Base-by-base conservation (phyloP, 495 filamentous ascomycete species). In the Lichenothelia convexa region DNA sequence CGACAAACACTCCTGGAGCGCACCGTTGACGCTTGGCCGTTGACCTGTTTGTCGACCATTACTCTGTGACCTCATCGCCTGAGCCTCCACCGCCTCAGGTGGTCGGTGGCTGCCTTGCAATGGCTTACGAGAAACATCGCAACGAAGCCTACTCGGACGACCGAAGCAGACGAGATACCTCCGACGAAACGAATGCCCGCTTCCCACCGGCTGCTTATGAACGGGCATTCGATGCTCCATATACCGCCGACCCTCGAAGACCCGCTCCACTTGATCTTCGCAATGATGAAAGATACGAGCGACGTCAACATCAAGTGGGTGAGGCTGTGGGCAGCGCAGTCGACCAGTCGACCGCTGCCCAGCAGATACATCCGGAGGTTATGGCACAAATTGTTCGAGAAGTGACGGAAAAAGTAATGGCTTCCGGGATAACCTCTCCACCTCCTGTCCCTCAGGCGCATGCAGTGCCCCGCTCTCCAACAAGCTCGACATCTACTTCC, bases 321-420 rank as follows among this genome's bases (percentile, higher is more conserved):
- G 50, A 58, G 38, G 53, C 56, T n/a, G 41, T 60, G 30, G 49
- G 50, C 42, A 40, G 50, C 34, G 55, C 55, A n/a, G 54, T 57
- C 42, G 44, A 56, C 37, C 46, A 53, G 8, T 51, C 53, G 6
- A 45, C 50, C 18, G 41, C 47, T 20, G 45, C 53, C n/a, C 50
- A 48, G 7, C 39, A 50, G 15, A 41, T 60, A 3, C 46, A 55
- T 32, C 54, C 54, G 11, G 53, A 47, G 11, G 36, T 57, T 21
- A 48, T 59, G 19, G 42, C 48, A 4, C 53, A 57, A 32, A 55
- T 60, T 36, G 55, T 53, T 2, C 53, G 46, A 30, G 41, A 53
- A 36, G 45, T 53, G 17, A 49, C 41, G 22, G 43, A 34, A 21
- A 47, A 57, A 29, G 55, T 60, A 6, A 45, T 59, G 29, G 42